A percentile compares a stretch with the other conserved stretches of the same genome.
phyloP scores from a whole-genome alignment of 1,284 basidiomycete genomes.

The Sphagnurus paluster region DNA sequence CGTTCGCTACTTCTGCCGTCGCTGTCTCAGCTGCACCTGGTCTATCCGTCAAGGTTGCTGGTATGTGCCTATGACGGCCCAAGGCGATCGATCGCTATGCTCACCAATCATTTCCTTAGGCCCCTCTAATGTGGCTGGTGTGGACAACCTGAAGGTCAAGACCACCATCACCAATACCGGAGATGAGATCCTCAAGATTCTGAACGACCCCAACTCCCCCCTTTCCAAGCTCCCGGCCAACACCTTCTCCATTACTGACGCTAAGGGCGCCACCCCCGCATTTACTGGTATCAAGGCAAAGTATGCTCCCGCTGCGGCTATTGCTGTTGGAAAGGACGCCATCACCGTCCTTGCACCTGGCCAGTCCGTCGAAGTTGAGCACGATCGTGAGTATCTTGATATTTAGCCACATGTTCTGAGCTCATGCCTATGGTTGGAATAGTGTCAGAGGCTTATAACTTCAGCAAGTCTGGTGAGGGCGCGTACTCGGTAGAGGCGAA shows the following conservation, averaged over 20 bases:
- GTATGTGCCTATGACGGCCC: constrained; percentile 4
- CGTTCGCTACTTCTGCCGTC: not conserved
- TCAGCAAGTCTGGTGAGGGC: constrained; percentile 38
- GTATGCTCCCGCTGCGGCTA: constrained; percentile 20
- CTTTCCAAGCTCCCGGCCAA: constrained; percentile 34
- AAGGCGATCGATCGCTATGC: not conserved
- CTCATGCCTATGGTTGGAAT: not conserved
- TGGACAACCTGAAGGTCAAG: constrained; percentile 35
- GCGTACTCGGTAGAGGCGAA: constrained; percentile 40
- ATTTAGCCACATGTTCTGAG: not conserved
- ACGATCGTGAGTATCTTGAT: constrained; percentile 31
- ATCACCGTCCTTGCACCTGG: constrained; percentile 40
- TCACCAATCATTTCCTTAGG: constrained; percentile 17
- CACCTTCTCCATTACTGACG: constrained; percentile 35
- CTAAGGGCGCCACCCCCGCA: constrained; percentile 28
- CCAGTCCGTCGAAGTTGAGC: constrained; percentile 32
- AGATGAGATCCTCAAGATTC: constrained; percentile 38
- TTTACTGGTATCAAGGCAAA: constrained; percentile 36
- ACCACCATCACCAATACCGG: constrained; percentile 43
- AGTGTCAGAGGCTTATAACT: constrained; percentile 48
- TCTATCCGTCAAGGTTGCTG: constrained; percentile 17
- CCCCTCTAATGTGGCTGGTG: constrained; percentile 30
- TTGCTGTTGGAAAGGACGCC: constrained; percentile 9
- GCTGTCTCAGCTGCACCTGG: constrained; percentile 10
- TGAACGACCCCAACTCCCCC: constrained; percentile 37